These are phyloP conservation scores for Sarocladium brachiariae DNA, from an alignment of 2,329 filamentous ascomycete species.

Conservation along the genomic window DNA sequence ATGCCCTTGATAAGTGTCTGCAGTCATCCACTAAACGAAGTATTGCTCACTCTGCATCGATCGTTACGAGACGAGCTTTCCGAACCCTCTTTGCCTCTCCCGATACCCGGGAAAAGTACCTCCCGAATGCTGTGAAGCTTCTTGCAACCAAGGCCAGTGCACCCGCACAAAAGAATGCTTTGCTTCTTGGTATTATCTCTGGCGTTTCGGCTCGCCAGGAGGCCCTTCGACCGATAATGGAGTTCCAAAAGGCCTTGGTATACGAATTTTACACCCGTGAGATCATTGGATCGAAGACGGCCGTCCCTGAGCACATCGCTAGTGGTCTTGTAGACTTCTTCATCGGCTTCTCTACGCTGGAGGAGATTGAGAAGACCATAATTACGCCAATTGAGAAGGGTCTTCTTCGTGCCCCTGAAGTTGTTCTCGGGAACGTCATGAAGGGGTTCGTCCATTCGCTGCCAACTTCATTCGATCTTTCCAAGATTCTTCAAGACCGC, in stretches of 20 bases:
- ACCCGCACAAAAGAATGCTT: conserved; percentile 61
- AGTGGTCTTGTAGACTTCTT: conserved; percentile 79
- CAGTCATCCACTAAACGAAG: conserved; percentile 55
- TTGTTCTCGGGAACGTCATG: conserved; percentile 74
- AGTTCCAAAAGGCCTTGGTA: conserved; percentile 61
- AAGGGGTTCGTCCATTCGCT: conserved; percentile 66
- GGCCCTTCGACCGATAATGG: conserved; percentile 54
- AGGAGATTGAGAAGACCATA: conserved; percentile 70
- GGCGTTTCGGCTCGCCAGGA: conserved; percentile 74
- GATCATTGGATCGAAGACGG: conserved; percentile 69
- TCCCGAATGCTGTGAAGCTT: conserved; percentile 55
- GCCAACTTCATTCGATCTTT: conserved; percentile 66
- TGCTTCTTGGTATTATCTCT: conserved; percentile 77
- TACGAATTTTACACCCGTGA: conserved; percentile 81
- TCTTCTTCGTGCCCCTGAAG: conserved; percentile 81
- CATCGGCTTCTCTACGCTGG: conserved; percentile 59
- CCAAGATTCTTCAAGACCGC: conserved; percentile 61
- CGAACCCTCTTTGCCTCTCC: conserved; percentile 61
- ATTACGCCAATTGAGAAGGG: conserved; percentile 83
- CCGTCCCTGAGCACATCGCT: conserved; percentile 65
- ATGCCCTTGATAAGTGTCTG: conserved; percentile 71
- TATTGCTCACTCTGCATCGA: conserved; percentile 65
- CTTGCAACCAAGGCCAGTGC: conserved; percentile 63
- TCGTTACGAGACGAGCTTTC: conserved; percentile 72
- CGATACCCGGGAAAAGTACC: conserved; percentile 48